These are phyloP conservation scores for Ajuga reptans DNA, from an alignment of 305 asterid species.

Conservation along the genomic window DNA sequence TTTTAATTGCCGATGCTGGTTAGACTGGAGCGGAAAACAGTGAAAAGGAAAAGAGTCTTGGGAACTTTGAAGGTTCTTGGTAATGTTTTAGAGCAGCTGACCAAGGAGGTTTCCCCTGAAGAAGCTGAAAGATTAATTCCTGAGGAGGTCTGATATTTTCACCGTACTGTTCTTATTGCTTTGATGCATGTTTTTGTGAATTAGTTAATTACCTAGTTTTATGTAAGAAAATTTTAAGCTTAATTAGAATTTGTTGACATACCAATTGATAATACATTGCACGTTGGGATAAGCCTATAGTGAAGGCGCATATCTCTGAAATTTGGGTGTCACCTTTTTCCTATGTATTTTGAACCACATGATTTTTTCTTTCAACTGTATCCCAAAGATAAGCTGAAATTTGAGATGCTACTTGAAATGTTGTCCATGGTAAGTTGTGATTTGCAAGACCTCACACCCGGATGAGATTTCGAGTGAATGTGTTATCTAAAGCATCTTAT, in stretches of 20 bases:
- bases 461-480: neutral
- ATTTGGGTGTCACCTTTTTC: slow-evolving; percentile 9
- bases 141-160: slow-evolving; percentile 51
- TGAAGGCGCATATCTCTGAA: neutral
- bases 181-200: slow-evolving; percentile 10
- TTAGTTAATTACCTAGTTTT: neutral
- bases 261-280: neutral
- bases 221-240: neutral
- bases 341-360: neutral
- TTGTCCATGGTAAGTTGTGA: neutral
- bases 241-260: slow-evolving; percentile 3
- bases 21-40: slow-evolving; percentile 88
- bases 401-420: neutral
- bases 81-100: slow-evolving; percentile 68
- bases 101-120: slow-evolving; percentile 80
- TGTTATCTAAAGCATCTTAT: neutral
- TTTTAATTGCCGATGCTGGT: slow-evolving; percentile 3
- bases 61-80: slow-evolving; percentile 89
- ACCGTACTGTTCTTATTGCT: slow-evolving; percentile 2
- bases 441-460: neutral
- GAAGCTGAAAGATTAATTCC: slow-evolving; percentile 87
- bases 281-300: neutral
- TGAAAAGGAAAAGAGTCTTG: slow-evolving; percentile 72
- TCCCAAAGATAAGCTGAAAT: neutral
- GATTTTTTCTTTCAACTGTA: neutral